phyloP scores from a whole-genome alignment of 1,284 basidiomycete species.

The Fistulinella staudtii region DNA sequence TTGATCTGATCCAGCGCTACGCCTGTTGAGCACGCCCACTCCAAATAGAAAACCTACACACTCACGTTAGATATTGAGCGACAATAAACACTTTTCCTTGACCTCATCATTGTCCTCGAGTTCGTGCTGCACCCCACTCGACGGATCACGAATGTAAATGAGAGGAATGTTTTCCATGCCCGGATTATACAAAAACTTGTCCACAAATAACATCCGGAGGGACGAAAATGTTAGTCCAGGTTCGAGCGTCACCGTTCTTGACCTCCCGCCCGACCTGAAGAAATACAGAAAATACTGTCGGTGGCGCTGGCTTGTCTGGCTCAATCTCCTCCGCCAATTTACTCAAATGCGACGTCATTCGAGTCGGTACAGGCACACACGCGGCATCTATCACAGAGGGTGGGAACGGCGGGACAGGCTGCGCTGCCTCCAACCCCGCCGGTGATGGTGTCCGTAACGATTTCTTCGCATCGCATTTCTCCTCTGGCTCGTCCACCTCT shows the following conservation, averaged over 20 bases:
- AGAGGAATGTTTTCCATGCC: no score
- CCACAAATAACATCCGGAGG: no score
- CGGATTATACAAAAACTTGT: no score
- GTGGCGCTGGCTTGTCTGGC: constrained; percentile 20
- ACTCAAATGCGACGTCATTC: constrained; percentile 25
- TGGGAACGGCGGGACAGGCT: constrained; percentile 47
- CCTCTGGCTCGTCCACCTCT: constrained; percentile 55
- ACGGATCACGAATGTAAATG: no score
- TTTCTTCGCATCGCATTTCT: constrained; percentile 27
- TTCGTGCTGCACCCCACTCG: no score
- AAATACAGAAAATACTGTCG: constrained; percentile 66
- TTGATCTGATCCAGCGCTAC: constrained; percentile 96
- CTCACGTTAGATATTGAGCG: constrained; percentile 95
- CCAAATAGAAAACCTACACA: constrained; percentile 15
- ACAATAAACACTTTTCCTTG: constrained; percentile 49
- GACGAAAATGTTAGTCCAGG: no score
- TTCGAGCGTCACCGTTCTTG: constrained; percentile 53
- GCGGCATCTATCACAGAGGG: constrained; percentile 19
- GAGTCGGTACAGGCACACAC: constrained; percentile 36
- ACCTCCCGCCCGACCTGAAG: constrained; percentile 91
- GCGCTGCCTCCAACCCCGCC: constrained; percentile 34
- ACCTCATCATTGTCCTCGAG: no score
- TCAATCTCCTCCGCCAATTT: constrained; percentile 21
- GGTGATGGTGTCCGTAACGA: constrained; percentile 30
- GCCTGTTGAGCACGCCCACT: constrained; percentile 8